A percentile compares a stretch with the other conserved stretches of the same genome.
phyloP scores from a whole-genome alignment of 306 rosid species.

The Rosa rugosa region DNA sequence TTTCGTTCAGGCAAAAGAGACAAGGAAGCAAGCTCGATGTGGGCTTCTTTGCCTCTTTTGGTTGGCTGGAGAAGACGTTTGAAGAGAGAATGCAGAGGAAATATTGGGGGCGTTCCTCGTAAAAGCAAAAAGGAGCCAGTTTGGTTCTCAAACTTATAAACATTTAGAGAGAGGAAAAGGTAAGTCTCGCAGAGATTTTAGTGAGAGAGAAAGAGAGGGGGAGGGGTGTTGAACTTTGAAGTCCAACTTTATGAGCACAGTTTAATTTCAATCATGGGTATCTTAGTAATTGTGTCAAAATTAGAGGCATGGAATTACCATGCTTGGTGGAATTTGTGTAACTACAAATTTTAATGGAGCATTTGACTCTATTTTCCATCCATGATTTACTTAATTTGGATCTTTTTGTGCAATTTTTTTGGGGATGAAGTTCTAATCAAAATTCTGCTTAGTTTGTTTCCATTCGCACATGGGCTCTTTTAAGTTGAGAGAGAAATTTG shows the following conservation, averaged over 20 bases:
- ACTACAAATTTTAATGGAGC: not conserved
- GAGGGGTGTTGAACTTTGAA: conserved; percentile 1
- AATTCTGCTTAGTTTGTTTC: not conserved
- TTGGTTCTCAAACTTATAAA: conserved; percentile 37
- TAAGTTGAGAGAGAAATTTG: not conserved
- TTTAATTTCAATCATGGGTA: not conserved
- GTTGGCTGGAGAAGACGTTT: conserved; percentile 23
- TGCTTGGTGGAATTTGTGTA: not conserved
- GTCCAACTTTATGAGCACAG: conserved; percentile 8
- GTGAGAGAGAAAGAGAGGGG: not conserved
- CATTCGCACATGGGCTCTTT: not conserved
- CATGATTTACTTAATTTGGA: not conserved
- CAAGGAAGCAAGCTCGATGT: not conserved
- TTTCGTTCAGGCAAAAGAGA: conserved; percentile 23
- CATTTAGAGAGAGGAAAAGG: conserved; percentile 2
- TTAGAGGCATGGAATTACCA: not conserved
- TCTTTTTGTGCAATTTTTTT: not conserved
- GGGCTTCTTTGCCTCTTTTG: conserved; percentile 14
- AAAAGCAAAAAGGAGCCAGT: conserved; percentile 27
- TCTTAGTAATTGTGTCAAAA: not conserved
- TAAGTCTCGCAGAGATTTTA: conserved; percentile 1
- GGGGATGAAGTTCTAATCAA: not conserved
- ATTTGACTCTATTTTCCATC: not conserved
- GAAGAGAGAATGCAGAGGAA: conserved; percentile 14
- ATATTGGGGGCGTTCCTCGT: conserved; percentile 35